These are phyloP conservation scores for Tetrapyrgos nigripes DNA, from an alignment of 1,284 basidiomycete genomes.

Conservation along the genomic window DNA sequence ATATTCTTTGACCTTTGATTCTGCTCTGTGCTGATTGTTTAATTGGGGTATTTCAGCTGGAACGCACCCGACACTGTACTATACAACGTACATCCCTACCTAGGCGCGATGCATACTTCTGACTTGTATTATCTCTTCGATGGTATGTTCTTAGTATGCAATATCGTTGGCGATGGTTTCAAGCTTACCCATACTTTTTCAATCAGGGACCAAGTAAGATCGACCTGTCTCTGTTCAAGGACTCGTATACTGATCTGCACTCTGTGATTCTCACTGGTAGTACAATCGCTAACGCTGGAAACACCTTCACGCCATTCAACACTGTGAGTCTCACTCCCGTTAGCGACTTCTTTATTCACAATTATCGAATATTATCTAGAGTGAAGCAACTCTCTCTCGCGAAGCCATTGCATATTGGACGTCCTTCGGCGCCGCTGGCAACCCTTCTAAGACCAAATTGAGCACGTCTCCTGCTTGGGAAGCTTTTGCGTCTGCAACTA, in stretches of 20 bases:
- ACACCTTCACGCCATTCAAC: constrained; percentile 46
- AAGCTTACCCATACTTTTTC: background rate
- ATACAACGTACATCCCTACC: constrained; percentile 41
- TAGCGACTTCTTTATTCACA: background rate
- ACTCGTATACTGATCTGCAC: background rate
- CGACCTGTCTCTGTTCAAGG: background rate
- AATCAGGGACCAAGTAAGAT: constrained; percentile 42
- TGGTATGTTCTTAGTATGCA: constrained; percentile 32
- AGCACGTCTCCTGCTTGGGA: constrained; percentile 40
- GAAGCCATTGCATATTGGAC: constrained; percentile 55
- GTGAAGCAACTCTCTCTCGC: constrained; percentile 43
- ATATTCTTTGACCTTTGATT: background rate
- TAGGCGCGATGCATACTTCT: constrained; percentile 51
- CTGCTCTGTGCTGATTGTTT: background rate
- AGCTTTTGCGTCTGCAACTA: constrained; percentile 17
- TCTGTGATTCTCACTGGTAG: constrained; percentile 11
- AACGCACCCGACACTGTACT: constrained; percentile 49
- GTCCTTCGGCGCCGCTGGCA: constrained; percentile 43
- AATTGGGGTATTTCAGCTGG: constrained; percentile 35
- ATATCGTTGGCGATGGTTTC: no score
- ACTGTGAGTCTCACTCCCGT: constrained; percentile 29
- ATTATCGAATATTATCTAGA: constrained; percentile 29
- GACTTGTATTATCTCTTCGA: constrained; percentile 52
- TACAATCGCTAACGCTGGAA: constrained; percentile 41
- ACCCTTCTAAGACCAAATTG: constrained; percentile 39